Evolutionary conservation across 345 rosid species (phyloP).

Genomic region (Pugionium dolabratum): DNA sequence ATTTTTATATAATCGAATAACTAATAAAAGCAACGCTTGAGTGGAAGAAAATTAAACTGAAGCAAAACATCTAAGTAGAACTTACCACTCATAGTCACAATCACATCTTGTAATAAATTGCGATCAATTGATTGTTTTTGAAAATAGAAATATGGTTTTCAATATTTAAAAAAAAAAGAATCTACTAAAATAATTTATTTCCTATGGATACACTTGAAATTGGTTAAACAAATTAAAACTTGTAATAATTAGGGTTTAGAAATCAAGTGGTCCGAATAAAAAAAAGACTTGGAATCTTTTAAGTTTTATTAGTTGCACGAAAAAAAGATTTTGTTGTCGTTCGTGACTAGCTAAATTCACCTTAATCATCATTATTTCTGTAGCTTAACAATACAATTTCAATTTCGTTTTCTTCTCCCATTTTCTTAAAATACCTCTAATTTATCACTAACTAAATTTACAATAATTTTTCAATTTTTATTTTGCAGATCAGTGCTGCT

Average conservation of each 20-base stretch:
- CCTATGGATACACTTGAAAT: neutral
- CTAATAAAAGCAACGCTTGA: constrained; percentile 4
- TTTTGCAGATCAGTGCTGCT: neutral
- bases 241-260: constrained; percentile 16
- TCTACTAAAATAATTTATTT: no score
- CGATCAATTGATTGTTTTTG: no score
- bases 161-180: neutral
- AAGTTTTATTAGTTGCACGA: constrained; percentile 28
- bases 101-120: no score
- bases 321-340: constrained; percentile 18
- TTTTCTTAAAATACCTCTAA: neutral
- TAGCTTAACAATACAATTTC: neutral
- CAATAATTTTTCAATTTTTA: neutral
- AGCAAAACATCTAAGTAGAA: neutral
- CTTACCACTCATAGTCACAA: no score
- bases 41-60: neutral
- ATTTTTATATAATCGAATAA: neutral
- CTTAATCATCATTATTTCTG: constrained; percentile 20
- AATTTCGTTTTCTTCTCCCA: constrained; percentile 27
- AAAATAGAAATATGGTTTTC: no score
- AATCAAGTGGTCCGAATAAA: constrained; percentile 10
- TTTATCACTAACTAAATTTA: neutral
- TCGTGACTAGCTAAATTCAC: neutral
- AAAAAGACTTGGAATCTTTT: constrained; percentile 6
- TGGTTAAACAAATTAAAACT: constrained; percentile 11